Base-by-base conservation (phyloP, 129 eudicot genomes). In the Flaveria robusta region DNA sequence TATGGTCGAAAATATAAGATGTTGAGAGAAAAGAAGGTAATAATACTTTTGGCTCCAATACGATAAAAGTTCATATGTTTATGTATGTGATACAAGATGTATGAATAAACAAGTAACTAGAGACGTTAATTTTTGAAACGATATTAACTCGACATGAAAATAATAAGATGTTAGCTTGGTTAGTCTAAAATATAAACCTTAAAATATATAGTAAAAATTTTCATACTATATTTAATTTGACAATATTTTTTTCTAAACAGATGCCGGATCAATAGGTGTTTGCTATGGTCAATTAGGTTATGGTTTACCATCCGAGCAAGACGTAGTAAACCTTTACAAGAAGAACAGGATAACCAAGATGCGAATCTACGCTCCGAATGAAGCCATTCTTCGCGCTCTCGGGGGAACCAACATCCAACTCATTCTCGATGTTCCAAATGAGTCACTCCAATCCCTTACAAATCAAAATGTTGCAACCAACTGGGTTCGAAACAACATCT, bases 401-500 rank as follows among this genome's bases (percentile, higher is more conserved):
- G 47, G 27, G 8, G 79, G 81, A 42, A 80, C 90, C 2, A 70
- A 77, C 9, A 83, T 86, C 9, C 51, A 70, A 15, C 84, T 86
- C 19, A 47, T 84, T 29, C 68, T 86, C 3, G 90, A 84, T 0
- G 78, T 71, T 37, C 82, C 78, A 8, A 83, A 86, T 11, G 71
- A 70, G 7, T 68, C 60, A 31, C 79, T 86, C 9, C 52, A 75
- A 7, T 29, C 66, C n/a, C 82, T 86, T 15, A 20, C 23, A 1
- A 43, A 74, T 56, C 71, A 19, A 37, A 22, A 66, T 7, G 65
- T 20, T 3, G 90, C 90, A 34, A 22, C 26, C 31, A 4, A 27
- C 7, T 86, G 90, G 90, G 90, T 86, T 13, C 73, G 54, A 20
- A 43, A 15, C 27, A 77, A 77, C 51, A 65, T 86, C 1, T 19